These are phyloP conservation scores for Penicillium coffeae DNA, from an alignment of 495 filamentous ascomycete genomes.

Conservation along the genomic window DNA sequence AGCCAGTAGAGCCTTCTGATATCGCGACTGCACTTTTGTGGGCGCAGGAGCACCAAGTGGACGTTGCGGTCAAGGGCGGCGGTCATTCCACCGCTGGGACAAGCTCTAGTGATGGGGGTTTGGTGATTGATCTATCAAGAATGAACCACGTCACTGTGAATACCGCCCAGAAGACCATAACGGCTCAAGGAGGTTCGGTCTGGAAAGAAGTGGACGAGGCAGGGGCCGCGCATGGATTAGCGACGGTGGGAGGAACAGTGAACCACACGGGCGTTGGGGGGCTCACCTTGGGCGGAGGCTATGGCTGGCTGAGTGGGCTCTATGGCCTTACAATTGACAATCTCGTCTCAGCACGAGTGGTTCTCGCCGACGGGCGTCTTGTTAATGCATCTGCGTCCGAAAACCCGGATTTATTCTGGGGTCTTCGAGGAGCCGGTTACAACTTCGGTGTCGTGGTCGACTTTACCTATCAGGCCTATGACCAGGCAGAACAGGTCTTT, in stretches of 20 bases:
- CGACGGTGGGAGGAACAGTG: constrained; percentile 57
- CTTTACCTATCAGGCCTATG: constrained; percentile 45
- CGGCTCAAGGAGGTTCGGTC: constrained; percentile 49
- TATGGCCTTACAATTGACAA: constrained; percentile 53
- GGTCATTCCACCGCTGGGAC: constrained; percentile 50
- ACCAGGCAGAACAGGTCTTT: constrained; percentile 41
- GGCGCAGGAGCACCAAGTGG: constrained; percentile 38
- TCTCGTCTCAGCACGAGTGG: constrained; percentile 44
- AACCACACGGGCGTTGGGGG: constrained; percentile 59
- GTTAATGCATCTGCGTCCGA: constrained; percentile 35
- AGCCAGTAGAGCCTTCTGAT: constrained; percentile 32
- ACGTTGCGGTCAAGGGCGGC: constrained; percentile 51
- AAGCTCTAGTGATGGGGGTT: constrained; percentile 44
- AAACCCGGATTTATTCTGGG: constrained; percentile 47
- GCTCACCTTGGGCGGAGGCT: constrained; percentile 55
- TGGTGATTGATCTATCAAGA: constrained; percentile 53
- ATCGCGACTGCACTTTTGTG: constrained; percentile 40
- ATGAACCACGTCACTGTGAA: constrained; percentile 50
- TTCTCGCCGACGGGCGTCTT: constrained; percentile 47
- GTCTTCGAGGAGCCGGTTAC: constrained; percentile 43
- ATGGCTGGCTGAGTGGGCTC: constrained; percentile 48
- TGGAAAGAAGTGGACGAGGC: constrained; percentile 56
- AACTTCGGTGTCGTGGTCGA: constrained; percentile 46
- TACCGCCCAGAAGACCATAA: constrained; percentile 36
- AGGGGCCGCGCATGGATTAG: constrained; percentile 45